A percentile compares a stretch with the other conserved stretches of the same genome.
phyloP scores from a whole-genome alignment of 805 yeast genomes.

The Pichia rugopelliculosa region DNA sequence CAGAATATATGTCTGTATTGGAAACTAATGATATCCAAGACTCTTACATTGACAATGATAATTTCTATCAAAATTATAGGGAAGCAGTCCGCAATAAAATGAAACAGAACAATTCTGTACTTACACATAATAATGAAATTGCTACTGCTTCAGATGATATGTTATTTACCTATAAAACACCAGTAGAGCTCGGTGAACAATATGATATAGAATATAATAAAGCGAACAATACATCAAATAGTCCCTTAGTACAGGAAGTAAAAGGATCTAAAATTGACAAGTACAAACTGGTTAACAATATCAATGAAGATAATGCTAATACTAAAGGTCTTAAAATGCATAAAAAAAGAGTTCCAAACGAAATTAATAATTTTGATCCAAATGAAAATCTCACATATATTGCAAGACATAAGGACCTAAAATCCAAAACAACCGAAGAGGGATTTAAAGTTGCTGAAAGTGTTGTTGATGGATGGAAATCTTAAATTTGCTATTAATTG shows the following conservation, averaged over 20 bases:
- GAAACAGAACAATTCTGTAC: not conserved
- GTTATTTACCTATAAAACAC: not conserved
- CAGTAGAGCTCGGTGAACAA: not conserved
- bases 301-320: not conserved
- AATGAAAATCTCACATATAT: not conserved
- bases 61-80: not conserved
- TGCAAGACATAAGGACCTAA: not conserved
- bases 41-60: not conserved
- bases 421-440: not conserved
- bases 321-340: not conserved
- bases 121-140: no score
- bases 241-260: not conserved
- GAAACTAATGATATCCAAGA: not conserved
- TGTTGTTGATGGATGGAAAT: not conserved
- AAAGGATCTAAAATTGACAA: not conserved
- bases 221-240: not conserved
- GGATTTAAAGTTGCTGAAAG: not conserved
- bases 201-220: not conserved
- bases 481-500: not conserved
- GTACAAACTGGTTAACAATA: not conserved
- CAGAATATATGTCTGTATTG: not conserved
- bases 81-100: no score
- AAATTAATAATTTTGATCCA: slow-evolving; percentile 1
- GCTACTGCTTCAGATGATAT: not conserved
- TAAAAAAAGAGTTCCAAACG: slow-evolving; percentile 4